Evolutionary conservation across 2,329 filamentous ascomycete genomes (phyloP).

Genomic region (Aspergillus piperis): DNA sequence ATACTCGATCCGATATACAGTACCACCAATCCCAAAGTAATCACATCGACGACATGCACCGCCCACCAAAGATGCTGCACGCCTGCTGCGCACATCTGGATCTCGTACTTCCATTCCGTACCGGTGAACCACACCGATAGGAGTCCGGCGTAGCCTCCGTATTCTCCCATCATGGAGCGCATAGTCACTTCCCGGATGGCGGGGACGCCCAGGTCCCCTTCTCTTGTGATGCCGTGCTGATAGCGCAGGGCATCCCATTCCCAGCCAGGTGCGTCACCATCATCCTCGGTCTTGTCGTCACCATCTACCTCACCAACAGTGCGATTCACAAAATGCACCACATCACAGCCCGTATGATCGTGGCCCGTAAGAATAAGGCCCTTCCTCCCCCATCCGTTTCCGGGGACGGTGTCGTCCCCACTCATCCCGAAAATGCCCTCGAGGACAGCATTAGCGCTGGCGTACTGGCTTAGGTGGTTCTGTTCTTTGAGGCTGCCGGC

Average conservation of each 20-base stretch:
- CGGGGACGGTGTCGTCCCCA: slow-evolving; percentile 60
- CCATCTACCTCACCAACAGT: slow-evolving; percentile 25
- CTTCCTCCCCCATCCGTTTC: slow-evolving; percentile 64
- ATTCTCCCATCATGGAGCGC: slow-evolving; percentile 97
- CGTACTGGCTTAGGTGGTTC: slow-evolving; percentile 77
- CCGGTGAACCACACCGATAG: slow-evolving; percentile 90
- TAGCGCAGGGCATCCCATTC: slow-evolving; percentile 42
- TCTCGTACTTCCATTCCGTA: slow-evolving; percentile 77
- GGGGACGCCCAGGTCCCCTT: slow-evolving; percentile 15
- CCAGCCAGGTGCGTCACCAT: slow-evolving; percentile 24
- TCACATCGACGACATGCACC: slow-evolving; percentile 72
- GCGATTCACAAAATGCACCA: slow-evolving; percentile 77
- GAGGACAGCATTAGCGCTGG: slow-evolving; percentile 70
- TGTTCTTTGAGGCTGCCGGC: slow-evolving; percentile 70
- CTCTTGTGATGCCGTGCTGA: not conserved
- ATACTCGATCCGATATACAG: not conserved
- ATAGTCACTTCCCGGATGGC: slow-evolving; percentile 85
- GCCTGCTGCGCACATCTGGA: slow-evolving; percentile 74
- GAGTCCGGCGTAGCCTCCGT: slow-evolving; percentile 85
- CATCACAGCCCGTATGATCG: slow-evolving; percentile 93
- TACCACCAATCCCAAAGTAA: slow-evolving; percentile 30
- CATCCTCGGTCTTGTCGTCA: slow-evolving; percentile 16
- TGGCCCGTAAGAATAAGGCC: slow-evolving; percentile 90
- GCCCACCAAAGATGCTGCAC: slow-evolving; percentile 94
- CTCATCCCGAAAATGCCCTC: slow-evolving; percentile 82